Conservation (phyloP, 257 asterid species). For the Lavandula angustifolia region DNA sequence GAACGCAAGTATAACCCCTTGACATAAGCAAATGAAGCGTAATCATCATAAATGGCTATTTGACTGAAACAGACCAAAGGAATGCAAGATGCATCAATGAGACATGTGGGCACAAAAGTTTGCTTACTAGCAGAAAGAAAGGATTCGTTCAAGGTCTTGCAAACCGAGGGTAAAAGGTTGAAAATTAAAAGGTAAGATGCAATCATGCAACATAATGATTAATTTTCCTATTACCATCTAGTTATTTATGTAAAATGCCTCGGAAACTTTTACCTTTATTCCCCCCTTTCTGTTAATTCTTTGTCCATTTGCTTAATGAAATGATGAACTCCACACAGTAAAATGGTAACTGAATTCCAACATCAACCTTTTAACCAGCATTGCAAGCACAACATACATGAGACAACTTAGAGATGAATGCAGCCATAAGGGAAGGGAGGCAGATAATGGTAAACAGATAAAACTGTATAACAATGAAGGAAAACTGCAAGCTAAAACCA, state of each 20-base stretch:
- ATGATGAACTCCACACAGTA: too few relatives aligned
- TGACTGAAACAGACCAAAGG: background rate
- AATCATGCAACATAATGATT: too few relatives aligned
- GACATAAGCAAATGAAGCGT: conserved; percentile 13
- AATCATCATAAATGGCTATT: conserved; percentile 21
- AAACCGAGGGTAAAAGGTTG: background rate
- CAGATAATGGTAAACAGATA: conserved; percentile 8
- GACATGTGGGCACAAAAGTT: conserved; percentile 1
- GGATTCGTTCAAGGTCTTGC: conserved; percentile 5
- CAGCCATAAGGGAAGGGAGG: background rate
- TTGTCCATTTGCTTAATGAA: too few relatives aligned
- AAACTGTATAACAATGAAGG: background rate
- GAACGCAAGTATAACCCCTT: conserved; percentile 50
- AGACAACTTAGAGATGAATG: background rate
- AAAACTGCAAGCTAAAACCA: background rate
- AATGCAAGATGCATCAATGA: conserved; percentile 5
- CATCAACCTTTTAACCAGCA: conserved; percentile 13
- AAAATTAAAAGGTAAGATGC: background rate
- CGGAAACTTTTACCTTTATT: background rate
- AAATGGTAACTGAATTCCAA: conserved; percentile 13
- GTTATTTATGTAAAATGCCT: conserved; percentile 1
- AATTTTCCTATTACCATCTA: background rate
- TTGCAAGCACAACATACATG: background rate
- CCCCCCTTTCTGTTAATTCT: background rate
- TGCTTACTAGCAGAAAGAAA: background rate